Base-by-base conservation (phyloP, 129 eudicot genomes). In the Flaveria linearis region DNA sequence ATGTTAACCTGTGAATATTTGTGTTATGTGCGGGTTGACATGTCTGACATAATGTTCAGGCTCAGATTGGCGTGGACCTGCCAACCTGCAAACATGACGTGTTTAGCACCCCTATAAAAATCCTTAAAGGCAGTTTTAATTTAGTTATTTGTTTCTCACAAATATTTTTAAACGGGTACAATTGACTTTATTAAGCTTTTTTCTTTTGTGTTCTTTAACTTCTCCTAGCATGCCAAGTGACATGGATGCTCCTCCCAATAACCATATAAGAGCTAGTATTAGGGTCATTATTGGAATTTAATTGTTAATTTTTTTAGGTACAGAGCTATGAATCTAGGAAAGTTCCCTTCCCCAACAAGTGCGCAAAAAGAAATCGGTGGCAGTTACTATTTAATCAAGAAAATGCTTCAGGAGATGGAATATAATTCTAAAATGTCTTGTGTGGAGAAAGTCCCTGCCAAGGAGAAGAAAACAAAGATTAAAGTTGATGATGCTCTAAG, bases 321-420 rank as follows among this genome's bases (percentile, higher is more conserved):
- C 76, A 88, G 84, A 83, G 66, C 49, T 75, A 76, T 72, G 72
- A 86, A 88, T 82, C 52, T 18, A 13, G 96, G 96, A 67, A 91
- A 86, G 22, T 91, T 88, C 46, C 93, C 96, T 25, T 56, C 86
- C 16, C 51, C 63, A 39, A 17, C 82, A 55, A 68, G 47, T 42
- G 80, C 85, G 58, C 26, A 7, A 58, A 86, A 84, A 80, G 85
- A 86, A 78, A 84, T 86, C 25, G 96, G 96, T 57, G 96, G 93
- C 10, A 16, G 80, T 74, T 86, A 72, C 81, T 88, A 91, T 75
- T 2, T 9, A 17, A 41, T 91, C 18, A 88, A 67, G 71, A 30
- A 76, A 63, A 76, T 91, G 71, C 47, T 91, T 63, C 91, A 88
- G 79, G 93, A 91, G 77, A 79, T 88, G 72, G 81, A 86, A 64